phyloP scores from a whole-genome alignment of 2,329 filamentous ascomycete genomes.

The Venturia aucupariae region DNA sequence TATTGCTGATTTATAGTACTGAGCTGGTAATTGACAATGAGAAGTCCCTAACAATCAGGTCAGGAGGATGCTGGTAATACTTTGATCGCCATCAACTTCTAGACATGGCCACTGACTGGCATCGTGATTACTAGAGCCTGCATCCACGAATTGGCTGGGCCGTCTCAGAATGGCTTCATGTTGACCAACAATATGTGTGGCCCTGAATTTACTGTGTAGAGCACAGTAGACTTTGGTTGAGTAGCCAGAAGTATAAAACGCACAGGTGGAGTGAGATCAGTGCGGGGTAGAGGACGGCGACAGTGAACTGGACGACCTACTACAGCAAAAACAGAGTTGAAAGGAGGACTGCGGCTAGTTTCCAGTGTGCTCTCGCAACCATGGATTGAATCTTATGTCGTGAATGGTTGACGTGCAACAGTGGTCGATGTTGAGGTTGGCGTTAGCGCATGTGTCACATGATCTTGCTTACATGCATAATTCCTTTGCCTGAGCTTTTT shows the following conservation, averaged over 20 bases:
- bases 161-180: background rate
- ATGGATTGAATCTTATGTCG: background rate
- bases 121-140: background rate
- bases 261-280: background rate
- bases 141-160: background rate
- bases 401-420: background rate
- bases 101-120: background rate
- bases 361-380: background rate
- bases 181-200: background rate
- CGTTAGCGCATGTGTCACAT: background rate
- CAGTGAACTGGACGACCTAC: background rate
- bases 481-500: background rate
- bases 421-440: background rate
- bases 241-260: background rate
- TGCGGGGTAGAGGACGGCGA: background rate
- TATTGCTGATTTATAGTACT: background rate
- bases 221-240: background rate
- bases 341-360: background rate
- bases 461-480: background rate
- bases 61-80: background rate
- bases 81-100: background rate
- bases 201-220: background rate
- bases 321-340: background rate
- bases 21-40: background rate
- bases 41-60: background rate